Evolutionary conservation across 208 protist species (phyloP).

Genomic region (Acanthamoeba sp.): DNA sequence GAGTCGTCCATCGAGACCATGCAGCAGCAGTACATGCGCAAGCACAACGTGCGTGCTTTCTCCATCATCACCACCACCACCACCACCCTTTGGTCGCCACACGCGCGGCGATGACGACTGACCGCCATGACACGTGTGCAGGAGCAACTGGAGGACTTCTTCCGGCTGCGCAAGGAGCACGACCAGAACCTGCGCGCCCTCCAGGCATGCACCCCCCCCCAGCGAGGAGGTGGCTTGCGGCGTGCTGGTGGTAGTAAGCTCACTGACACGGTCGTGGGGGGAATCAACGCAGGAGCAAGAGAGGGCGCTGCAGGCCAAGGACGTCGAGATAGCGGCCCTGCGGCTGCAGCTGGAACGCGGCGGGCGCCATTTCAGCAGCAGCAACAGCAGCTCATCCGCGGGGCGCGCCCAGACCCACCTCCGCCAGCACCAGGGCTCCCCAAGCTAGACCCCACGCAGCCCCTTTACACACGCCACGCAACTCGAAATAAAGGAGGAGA

Average conservation of each 20-base stretch:
- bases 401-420: too few species aligned
- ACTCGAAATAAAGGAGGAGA: too few species aligned
- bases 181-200: neutral
- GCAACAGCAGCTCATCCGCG: neutral
- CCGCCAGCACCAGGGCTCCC: too few species aligned
- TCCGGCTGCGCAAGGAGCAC: neutral
- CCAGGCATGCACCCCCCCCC: neutral
- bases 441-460: too few species aligned
- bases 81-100: neutral
- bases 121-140: neutral
- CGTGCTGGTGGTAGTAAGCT: too few species aligned
- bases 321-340: neutral
- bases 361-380: neutral
- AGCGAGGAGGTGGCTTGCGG: neutral
- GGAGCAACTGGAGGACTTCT: neutral
- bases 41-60: neutral
- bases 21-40: conserved; percentile 10
- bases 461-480: too few species aligned
- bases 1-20: neutral
- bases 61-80: neutral
- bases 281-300: neutral
- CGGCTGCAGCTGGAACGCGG: neutral
- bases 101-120: neutral
- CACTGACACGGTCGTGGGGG: too few species aligned
- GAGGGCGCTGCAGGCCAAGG: conserved; percentile 7